Evolutionary conservation across 768 basidiomycete genomes (phyloP).

Genomic region (Chalciporus piperatus): DNA sequence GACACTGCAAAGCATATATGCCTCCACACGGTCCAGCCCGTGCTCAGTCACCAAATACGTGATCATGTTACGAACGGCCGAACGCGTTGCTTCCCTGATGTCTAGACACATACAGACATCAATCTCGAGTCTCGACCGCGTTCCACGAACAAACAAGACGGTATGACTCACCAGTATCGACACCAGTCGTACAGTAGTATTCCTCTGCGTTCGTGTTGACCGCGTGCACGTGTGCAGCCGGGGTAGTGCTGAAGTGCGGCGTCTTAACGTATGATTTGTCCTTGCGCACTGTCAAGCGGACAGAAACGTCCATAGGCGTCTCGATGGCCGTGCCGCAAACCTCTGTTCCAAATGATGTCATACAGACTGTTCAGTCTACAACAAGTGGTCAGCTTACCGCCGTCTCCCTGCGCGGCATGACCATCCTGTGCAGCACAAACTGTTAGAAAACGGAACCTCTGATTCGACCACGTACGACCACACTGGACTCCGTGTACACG

Average conservation of each 20-base stretch:
- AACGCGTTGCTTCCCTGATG: conserved; percentile 51
- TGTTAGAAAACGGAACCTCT: not conserved
- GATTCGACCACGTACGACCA: too few species aligned
- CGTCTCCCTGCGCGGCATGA: conserved; percentile 66
- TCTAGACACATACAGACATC: conserved; percentile 28
- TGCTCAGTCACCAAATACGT: conserved; percentile 44
- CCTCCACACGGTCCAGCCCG: conserved; percentile 43
- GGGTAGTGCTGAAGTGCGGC: conserved; percentile 48
- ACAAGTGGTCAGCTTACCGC: conserved; percentile 39
- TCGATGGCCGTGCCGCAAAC: conserved; percentile 66
- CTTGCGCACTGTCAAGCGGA: conserved; percentile 55
- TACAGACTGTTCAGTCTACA: not conserved
- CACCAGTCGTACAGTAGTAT: conserved; percentile 58
- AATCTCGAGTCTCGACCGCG: not conserved
- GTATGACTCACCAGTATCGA: conserved; percentile 39
- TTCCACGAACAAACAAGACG: not conserved
- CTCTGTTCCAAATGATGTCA: conserved; percentile 35
- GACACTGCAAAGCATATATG: conserved; percentile 63
- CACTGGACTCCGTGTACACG: too few species aligned
- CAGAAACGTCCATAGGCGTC: conserved; percentile 54
- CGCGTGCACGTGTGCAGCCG: conserved; percentile 14
- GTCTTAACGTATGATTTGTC: conserved; percentile 57
- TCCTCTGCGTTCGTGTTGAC: conserved; percentile 22
- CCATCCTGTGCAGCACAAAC: conserved; percentile 47
- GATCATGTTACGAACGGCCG: conserved; percentile 60